phyloP scores from a whole-genome alignment of 192 early-diverging fungal species.

The Backusella tuberculispora region DNA sequence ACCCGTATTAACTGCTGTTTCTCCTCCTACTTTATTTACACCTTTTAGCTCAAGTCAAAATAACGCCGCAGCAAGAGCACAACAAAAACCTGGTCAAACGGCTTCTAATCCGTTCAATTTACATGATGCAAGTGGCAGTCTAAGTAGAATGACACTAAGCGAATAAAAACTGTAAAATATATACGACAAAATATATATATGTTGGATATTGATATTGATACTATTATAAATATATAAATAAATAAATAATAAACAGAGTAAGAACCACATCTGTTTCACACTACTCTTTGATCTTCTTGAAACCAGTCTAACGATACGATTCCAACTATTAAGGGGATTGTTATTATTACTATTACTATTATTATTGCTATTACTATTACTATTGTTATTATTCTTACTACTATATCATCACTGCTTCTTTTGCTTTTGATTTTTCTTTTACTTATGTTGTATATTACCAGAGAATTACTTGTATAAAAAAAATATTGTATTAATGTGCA shows the following conservation, averaged over 20 bases:
- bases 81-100: conserved; percentile 24
- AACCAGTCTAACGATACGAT: too few relatives aligned
- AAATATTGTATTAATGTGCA: too few relatives aligned
- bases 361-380: too few relatives aligned
- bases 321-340: too few relatives aligned
- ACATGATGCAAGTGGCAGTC: conserved; percentile 39
- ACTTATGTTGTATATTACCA: too few relatives aligned
- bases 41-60: conserved; percentile 22
- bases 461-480: too few relatives aligned
- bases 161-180: conserved; percentile 18
- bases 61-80: conserved; percentile 37
- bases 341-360: too few relatives aligned
- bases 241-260: not conserved
- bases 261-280: not conserved
- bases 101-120: conserved; percentile 28
- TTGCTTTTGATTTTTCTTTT: too few relatives aligned
- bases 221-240: not conserved
- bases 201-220: not conserved
- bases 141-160: conserved; percentile 38
- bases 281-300: not conserved
- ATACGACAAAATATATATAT: not conserved
- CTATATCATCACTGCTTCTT: too few relatives aligned
- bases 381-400: too few relatives aligned
- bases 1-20: conserved; percentile 32
- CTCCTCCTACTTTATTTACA: conserved; percentile 28